A percentile compares a stretch with the other conserved stretches of the same genome.
Evolutionary conservation across 2,329 filamentous ascomycete genomes (phyloP).

Genomic region (Ophiostoma piceae): DNA sequence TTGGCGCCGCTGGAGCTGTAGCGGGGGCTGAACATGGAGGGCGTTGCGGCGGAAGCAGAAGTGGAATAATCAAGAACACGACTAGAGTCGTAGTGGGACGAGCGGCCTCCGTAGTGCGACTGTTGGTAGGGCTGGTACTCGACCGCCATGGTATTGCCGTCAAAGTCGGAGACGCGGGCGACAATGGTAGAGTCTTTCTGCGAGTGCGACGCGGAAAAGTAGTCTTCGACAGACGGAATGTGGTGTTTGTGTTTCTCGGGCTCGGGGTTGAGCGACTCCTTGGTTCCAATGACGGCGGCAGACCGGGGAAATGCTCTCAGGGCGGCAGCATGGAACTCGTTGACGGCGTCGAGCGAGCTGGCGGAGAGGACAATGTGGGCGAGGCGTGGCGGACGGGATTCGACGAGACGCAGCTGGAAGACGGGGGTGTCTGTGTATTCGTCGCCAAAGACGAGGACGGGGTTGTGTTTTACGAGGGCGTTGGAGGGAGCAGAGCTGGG

Average conservation of each 20-base stretch:
- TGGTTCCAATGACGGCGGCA: slow-evolving; percentile 35
- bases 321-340: slow-evolving; percentile 66
- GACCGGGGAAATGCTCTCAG: slow-evolving; percentile 55
- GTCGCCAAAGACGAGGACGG: slow-evolving; percentile 43
- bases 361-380: slow-evolving; percentile 63
- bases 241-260: neutral
- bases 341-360: slow-evolving; percentile 58
- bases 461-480: slow-evolving; percentile 24
- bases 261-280: slow-evolving; percentile 11
- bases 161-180: slow-evolving; percentile 66
- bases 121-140: slow-evolving; percentile 47
- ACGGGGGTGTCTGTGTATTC: slow-evolving; percentile 35
- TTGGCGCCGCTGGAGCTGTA: slow-evolving; percentile 6
- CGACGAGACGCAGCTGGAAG: slow-evolving; percentile 44
- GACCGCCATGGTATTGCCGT: slow-evolving; percentile 80
- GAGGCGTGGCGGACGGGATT: slow-evolving; percentile 38
- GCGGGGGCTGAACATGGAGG: slow-evolving; percentile 18
- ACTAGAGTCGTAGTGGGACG: slow-evolving; percentile 35
- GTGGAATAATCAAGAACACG: slow-evolving; percentile 28
- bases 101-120: slow-evolving; percentile 7
- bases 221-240: slow-evolving; percentile 11
- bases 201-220: neutral
- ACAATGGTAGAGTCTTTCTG: slow-evolving; percentile 24
- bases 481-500: neutral
- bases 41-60: neutral